phyloP scores from a whole-genome alignment of 2,329 filamentous ascomycete species.

The Pseudogymnoascus sp. region DNA sequence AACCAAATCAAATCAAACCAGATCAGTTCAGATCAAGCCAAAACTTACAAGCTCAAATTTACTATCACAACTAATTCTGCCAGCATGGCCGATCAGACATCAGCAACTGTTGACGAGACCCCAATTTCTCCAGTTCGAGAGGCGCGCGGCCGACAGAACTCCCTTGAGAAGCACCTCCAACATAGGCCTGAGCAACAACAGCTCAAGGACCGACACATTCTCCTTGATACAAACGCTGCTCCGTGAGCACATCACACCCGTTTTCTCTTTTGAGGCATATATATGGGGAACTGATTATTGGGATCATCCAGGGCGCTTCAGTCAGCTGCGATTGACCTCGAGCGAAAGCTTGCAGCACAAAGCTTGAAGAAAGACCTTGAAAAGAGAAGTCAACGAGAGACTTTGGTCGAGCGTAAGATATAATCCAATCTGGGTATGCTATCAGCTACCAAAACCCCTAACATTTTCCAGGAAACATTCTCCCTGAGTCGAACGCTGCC shows the following conservation, averaged over 20 bases:
- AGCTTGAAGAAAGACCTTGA: conserved; percentile 57
- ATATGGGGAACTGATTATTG: background rate
- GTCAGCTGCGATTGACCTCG: conserved; percentile 52
- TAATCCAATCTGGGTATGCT: background rate
- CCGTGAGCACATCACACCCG: conserved; percentile 39
- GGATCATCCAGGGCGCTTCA: conserved; percentile 47
- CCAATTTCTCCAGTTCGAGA: conserved; percentile 49
- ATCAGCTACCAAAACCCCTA: background rate
- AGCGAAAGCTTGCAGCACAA: conserved; percentile 55
- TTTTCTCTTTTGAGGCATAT: background rate
- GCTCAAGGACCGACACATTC: conserved; percentile 59
- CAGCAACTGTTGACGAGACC: conserved; percentile 42
- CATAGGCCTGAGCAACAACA: conserved; percentile 60
- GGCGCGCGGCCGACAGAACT: conserved; percentile 50
- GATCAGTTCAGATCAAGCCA: background rate
- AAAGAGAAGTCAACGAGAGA: conserved; percentile 58
- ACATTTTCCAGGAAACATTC: conserved; percentile 63
- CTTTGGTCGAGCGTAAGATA: conserved; percentile 67
- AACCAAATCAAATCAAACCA: background rate
- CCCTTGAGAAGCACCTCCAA: conserved; percentile 63
- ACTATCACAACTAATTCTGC: background rate
- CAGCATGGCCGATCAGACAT: conserved; percentile 1
- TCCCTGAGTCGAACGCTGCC: conserved; percentile 69
- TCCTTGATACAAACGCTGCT: conserved; percentile 58
- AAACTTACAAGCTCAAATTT: conserved; percentile 2